Percentiles rank a stretch among this genome's conserved stretches.
These are phyloP conservation scores for Scutellaria barbata DNA, from an alignment of 257 asterid species.

Conservation along the genomic window DNA sequence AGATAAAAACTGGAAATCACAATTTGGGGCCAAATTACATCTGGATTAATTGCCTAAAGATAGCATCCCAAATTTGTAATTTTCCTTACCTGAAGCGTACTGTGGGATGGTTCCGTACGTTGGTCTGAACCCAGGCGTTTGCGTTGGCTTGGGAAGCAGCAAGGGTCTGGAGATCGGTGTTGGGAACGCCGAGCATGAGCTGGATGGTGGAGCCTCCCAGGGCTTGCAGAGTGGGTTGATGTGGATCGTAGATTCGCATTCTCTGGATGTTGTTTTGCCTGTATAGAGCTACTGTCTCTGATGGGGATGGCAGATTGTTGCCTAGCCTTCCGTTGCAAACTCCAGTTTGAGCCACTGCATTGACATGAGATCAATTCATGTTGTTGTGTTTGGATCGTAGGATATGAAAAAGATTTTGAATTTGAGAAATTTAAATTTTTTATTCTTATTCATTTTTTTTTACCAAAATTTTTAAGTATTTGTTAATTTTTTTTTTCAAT, in stretches of 20 bases:
- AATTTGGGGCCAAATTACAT: too few species aligned
- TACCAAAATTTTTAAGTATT: too few species aligned
- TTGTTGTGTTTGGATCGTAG: not conserved
- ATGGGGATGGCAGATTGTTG: conserved; percentile 39
- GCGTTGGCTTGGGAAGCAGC: conserved; percentile 61
- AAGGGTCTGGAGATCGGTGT: conserved; percentile 44
- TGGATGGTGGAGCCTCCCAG: conserved; percentile 45
- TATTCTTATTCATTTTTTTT: too few species aligned
- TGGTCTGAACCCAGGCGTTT: conserved; percentile 57
- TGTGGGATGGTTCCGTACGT: conserved; percentile 47
- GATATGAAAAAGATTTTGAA: not conserved
- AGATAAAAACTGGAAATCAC: too few species aligned
- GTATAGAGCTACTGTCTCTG: conserved; percentile 40
- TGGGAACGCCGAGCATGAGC: conserved; percentile 48
- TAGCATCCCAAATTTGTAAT: too few species aligned
- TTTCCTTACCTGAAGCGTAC: conserved; percentile 23
- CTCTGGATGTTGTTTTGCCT: conserved; percentile 43
- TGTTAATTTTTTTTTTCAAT: too few species aligned
- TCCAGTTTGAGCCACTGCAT: conserved; percentile 50
- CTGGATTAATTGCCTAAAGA: too few species aligned
- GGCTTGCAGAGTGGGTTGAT: conserved; percentile 42
- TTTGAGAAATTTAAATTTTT: too few species aligned
- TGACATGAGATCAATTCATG: not conserved
- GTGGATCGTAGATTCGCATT: conserved; percentile 53
- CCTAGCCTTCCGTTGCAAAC: conserved; percentile 49